Base-by-base conservation (phyloP, 106 monocot genomes). In the Dioscorea alata region DNA sequence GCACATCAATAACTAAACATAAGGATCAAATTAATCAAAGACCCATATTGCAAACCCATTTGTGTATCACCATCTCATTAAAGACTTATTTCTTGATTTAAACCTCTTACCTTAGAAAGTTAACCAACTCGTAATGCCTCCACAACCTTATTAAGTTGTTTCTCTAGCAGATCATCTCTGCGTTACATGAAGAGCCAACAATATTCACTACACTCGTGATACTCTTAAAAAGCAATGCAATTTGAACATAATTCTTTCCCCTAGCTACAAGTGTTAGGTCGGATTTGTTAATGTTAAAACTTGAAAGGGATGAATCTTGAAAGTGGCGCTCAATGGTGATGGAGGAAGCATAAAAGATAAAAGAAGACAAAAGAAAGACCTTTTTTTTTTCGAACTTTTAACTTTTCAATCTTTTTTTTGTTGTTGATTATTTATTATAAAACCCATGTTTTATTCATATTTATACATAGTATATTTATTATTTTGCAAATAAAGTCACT, bases 61-160 rank as follows among this genome's bases (percentile, higher is more conserved):
- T 8, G 63, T 15, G 31, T 34, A 63, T 34, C 24, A 63, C 15
- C 33, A 2, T 2, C 0, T 16, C 31, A 3, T 63, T 63, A 1
- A 31, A 63, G 33, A 63, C 32, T 54, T 13, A 4, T 54, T 63
- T 63, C 62, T 63, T 63, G 33, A 32, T 63, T 63, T 32, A 63
- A 63, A 33, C 63, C 63, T 63, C 17, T 1, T 33, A 1, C 33
- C 12, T 4, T n/a, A 10, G 13, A 33, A 31, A 63, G 14, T 8
- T 63, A 4, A 19, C 63, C 12, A 2, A 33, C 12, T 17, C 6
- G 0, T 54, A 54, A 19, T 8, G 13, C 0, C 15, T 54, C 54
- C 9, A 54, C 18, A 8, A 54, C 54, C 15, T 54, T 54, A 15
- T 54, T 19, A 13, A 34, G 14, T 6, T 63, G 63, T 12, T 63